These are phyloP conservation scores for Pharnaceum exiguum DNA, from an alignment of 148 eudicot species.

Conservation along the genomic window DNA sequence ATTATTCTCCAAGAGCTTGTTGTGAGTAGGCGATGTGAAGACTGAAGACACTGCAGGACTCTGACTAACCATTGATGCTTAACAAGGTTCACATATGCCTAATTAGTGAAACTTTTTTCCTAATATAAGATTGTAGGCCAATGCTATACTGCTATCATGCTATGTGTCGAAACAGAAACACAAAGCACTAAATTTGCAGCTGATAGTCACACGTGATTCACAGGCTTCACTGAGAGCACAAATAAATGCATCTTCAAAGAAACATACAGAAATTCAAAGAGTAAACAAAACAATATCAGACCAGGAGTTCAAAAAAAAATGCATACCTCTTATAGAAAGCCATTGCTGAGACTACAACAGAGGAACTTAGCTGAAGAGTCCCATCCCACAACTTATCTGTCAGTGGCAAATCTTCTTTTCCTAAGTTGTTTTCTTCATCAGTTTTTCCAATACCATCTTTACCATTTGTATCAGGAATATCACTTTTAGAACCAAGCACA, in stretches of 20 bases:
- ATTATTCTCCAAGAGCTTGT: no score
- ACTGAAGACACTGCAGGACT: no score
- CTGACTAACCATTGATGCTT: no score
- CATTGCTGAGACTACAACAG: conserved; percentile 45
- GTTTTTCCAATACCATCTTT: conserved; percentile 18
- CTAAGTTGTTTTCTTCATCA: conserved; percentile 30
- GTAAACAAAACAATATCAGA: conserved; percentile 1
- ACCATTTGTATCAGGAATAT: conserved; percentile 19
- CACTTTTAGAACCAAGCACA: conserved; percentile 17
- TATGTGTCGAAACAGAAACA: neutral
- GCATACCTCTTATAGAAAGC: conserved; percentile 76
- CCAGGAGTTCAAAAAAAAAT: conserved; percentile 9
- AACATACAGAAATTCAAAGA: no score
- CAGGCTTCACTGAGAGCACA: no score
- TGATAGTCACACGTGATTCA: no score
- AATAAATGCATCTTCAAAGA: no score
- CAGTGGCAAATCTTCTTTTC: conserved; percentile 21
- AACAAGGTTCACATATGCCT: no score
- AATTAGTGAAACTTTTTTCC: no score
- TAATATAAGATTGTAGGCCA: no score
- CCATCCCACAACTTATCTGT: conserved; percentile 77
- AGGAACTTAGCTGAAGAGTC: conserved; percentile 59
- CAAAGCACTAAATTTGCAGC: no score
- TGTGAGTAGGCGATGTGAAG: no score
- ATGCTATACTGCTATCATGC: neutral